Conservation (phyloP, 2,329 filamentous ascomycete genomes). For the Zarea fungicola region DNA sequence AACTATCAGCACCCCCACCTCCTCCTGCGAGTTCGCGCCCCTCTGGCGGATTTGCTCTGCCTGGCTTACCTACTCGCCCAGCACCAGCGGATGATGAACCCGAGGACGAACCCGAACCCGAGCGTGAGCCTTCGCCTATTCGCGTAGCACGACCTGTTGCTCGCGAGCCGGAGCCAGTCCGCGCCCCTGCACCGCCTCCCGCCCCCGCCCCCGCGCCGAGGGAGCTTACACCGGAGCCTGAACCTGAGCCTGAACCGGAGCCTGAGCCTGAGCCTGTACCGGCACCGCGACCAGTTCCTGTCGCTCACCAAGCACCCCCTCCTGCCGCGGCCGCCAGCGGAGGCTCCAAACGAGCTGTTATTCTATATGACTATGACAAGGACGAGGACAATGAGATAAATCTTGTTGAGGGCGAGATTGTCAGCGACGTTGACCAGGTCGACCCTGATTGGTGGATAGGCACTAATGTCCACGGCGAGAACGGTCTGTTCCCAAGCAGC, state of each 20-base stretch:
- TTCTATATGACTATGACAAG: conserved; percentile 95
- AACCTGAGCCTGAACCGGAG: conserved; percentile 11
- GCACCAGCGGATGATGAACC: conserved; percentile 52
- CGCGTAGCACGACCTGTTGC: conserved; percentile 81
- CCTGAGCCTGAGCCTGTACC: not conserved
- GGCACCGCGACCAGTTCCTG: conserved; percentile 1
- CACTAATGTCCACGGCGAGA: conserved; percentile 76
- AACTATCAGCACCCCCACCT: conserved; percentile 46
- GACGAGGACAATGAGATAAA: conserved; percentile 97
- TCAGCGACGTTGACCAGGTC: conserved; percentile 93
- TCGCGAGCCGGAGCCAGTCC: conserved; percentile 39
- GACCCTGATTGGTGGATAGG: conserved; percentile 99
- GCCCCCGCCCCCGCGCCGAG: conserved; percentile 11
- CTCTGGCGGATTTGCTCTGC: conserved; percentile 70
- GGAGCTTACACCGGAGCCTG: conserved; percentile 10
- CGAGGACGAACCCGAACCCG: conserved; percentile 45
- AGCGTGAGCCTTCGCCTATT: conserved; percentile 67
- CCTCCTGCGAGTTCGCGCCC: conserved; percentile 62
- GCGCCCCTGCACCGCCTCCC: conserved; percentile 7
- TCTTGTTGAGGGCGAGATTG: conserved; percentile 78
- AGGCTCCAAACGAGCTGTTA: conserved; percentile 59
- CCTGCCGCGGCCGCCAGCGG: conserved; percentile 8
- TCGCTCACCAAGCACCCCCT: not conserved
- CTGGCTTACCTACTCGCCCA: conserved; percentile 64
- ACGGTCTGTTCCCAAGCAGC: conserved; percentile 91